Conservation (phyloP, 768 basidiomycete species). For the Russula olivacea region DNA sequence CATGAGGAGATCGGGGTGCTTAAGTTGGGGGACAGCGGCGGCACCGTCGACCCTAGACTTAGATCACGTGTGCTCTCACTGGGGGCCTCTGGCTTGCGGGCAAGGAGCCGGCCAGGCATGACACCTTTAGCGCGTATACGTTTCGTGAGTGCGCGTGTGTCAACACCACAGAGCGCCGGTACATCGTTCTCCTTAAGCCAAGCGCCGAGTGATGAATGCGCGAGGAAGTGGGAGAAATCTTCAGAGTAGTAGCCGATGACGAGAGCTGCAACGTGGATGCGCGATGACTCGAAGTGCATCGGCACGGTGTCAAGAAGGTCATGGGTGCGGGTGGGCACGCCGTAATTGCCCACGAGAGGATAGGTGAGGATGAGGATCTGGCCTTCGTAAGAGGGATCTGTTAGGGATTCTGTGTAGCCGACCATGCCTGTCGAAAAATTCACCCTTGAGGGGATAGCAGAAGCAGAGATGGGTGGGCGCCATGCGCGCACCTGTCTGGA, state of each 20-base stretch:
- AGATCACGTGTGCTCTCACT: conserved; percentile 35
- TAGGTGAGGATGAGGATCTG: conserved; percentile 98
- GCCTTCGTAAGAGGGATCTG: conserved; percentile 97
- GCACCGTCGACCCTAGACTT: conserved; percentile 38
- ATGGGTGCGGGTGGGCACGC: conserved; percentile 72
- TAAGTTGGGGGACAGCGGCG: conserved; percentile 46
- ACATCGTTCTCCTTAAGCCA: conserved; percentile 96
- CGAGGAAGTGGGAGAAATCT: conserved; percentile 92
- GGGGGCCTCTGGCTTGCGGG: conserved; percentile 47
- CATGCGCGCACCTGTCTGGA: conserved; percentile 82
- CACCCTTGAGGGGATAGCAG: conserved; percentile 15
- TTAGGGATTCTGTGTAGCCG: conserved; percentile 96
- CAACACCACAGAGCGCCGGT: conserved; percentile 92
- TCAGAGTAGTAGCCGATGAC: conserved; percentile 92
- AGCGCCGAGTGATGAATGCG: conserved; percentile 73
- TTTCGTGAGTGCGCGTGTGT: conserved; percentile 96
- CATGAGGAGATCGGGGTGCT: conserved; percentile 40
- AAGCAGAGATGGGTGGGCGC: conserved; percentile 9
- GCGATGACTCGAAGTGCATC: conserved; percentile 84
- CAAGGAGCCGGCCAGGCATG: conserved; percentile 81
- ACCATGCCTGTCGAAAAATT: conserved; percentile 76
- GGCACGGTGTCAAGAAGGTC: conserved; percentile 50
- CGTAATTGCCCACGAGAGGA: conserved; percentile 95
- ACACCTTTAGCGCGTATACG: conserved; percentile 91
- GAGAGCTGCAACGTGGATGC: conserved; percentile 89